Conservation (phyloP, 768 basidiomycete species). For the Lepiota brunneoincarnata region DNA sequence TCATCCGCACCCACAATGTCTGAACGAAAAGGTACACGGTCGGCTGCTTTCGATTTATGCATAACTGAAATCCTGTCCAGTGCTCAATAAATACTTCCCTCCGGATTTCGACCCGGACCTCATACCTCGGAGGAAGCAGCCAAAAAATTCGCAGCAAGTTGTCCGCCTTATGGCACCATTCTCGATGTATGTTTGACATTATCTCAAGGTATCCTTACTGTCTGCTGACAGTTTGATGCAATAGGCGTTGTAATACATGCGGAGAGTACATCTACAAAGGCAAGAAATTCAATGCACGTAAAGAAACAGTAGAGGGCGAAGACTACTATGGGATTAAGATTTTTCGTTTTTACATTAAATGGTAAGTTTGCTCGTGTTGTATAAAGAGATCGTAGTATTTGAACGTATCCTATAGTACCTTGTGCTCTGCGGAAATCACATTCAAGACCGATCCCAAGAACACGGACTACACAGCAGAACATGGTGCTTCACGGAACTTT, state of each 20-base stretch:
- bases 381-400: conserved; percentile 2
- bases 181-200: conserved; percentile 67
- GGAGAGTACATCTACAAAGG: conserved; percentile 99
- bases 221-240: conserved; percentile 11
- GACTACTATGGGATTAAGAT: conserved; percentile 99
- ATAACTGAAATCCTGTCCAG: conserved; percentile 33
- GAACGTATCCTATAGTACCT: conserved; percentile 52
- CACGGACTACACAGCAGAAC: conserved; percentile 90
- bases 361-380: conserved; percentile 42
- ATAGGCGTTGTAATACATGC: conserved; percentile 89
- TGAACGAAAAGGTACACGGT: conserved; percentile 69
- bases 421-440: conserved; percentile 97
- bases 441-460: conserved; percentile 99
- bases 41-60: not conserved
- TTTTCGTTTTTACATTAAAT: conserved; percentile 91
- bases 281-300: conserved; percentile 99
- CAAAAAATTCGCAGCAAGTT: conserved; percentile 94
- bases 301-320: conserved; percentile 96
- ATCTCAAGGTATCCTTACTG: conserved; percentile 9
- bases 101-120: conserved; percentile 98
- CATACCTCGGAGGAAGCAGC: conserved; percentile 86
- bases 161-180: conserved; percentile 99
- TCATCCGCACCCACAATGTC: conserved; percentile 53
- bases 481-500: conserved; percentile 96
- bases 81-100: conserved; percentile 94